Evolutionary conservation across 176 grass and related monocot genomes (phyloP), one percentile per base, ranked within the genome.

Genomic region (Melocanna baccifera): DNA sequence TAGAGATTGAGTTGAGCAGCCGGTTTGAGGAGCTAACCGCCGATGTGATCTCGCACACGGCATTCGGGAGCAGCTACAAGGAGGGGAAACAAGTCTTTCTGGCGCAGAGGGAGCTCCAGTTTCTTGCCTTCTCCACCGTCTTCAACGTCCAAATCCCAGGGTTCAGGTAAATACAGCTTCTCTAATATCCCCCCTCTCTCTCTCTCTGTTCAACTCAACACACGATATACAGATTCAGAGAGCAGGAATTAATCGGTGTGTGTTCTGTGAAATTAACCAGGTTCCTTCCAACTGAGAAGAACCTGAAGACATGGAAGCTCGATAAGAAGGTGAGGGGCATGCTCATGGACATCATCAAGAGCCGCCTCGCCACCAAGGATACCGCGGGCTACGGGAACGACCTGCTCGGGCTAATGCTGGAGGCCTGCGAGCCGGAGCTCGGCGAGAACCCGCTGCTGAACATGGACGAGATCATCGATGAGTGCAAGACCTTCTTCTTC

Each of bases 401-500:
- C 15, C 83, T 85, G 10, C 74, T 85, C 7, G 83, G 83, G 6
- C 28, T 85, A 0, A 85, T 85, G 74, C 32, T 32, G 32, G 32
- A 32, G 32, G 32, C 32, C 32, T 32, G 32, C 32, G 32, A 2
- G 32, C 32, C 32, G 32, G 32, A 32, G 32, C 40, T 50, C 15
- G 76, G 71, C 39, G 22, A 63, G 3, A 20, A 34, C 2, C 77
- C 23, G 82, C 42, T 62, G 10, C 42, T 91, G 25, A 91, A 18
- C 81, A 87, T 87, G 85, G 81, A 84, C 46, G 89, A 87, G 30
- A 87, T 91, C 45, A 43, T 91, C 10, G 89, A 87, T 29, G 89
- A 32, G 32, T 32, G 32, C 32, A 32, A 32, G 32, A 32, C 32
- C 32, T 32, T 32, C 32, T 32, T 32, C 73, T 84, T 91, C 22